Evolutionary conservation across 129 eudicot genomes (phyloP), one percentile per base, ranked within the genome.

Genomic region (Chrysanthemum seticuspe): DNA sequence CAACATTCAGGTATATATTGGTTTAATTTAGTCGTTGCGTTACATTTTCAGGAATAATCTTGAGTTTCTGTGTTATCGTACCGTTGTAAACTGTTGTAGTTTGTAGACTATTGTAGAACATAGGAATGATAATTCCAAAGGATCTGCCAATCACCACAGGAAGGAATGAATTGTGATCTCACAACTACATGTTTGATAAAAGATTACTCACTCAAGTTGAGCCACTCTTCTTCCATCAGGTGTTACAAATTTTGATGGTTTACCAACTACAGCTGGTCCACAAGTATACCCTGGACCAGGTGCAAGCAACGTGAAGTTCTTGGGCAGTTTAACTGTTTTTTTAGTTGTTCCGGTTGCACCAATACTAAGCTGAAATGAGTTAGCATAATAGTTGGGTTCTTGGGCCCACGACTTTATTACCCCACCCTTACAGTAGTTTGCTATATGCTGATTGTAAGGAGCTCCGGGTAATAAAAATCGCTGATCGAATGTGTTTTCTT

Each of bases 231-330:
- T 84, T 78, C 96, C 96, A 83, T 93, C 97, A 49, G 72, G 4
- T 1, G 82, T 74, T 15, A 78, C 59, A 63, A 81, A 87, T 69
- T 86, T 82, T 4, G 92, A 81, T 12, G 96, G 89, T 59, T 75
- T 87, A 65, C 71, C 98, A 58, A 87, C 75, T 21, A 82, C 88
- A 45, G 96, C 98, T 0, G 97, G 97, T 48, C 98, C 97, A 79
- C 98, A 93, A n/a, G 96, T 93, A 71, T 93, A 93, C 36, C 98
- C 97, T 0, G 97, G 97, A 2, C 96, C 97, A 0, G 98, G 98
- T 63, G 97, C 96, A 62, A 62, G 87, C 84, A 93, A 73, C 1
- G 97, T 93, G 76, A 85, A 90, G 80, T 90, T 93, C 79, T 78
- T 87, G 2, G 98, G 98, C 40, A 88, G 82, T 79, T 75, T 80